These are phyloP conservation scores for Fagus crenata DNA, from an alignment of 306 rosid genomes.

Conservation along the genomic window DNA sequence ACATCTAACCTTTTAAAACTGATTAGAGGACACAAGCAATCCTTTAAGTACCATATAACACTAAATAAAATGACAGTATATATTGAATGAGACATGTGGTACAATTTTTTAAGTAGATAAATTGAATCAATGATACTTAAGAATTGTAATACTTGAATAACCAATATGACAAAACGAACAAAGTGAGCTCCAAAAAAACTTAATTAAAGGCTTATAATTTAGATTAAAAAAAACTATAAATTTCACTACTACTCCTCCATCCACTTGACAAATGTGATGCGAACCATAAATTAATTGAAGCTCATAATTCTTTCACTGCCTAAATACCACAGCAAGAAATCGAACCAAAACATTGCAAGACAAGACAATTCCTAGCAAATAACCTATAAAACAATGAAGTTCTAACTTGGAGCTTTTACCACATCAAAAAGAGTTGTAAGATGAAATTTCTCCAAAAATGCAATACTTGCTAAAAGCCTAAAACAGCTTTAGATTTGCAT, in stretches of 20 bases:
- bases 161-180: no score
- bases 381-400: neutral
- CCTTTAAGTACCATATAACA: neutral
- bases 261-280: neutral
- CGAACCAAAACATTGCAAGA: neutral
- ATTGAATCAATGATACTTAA: neutral
- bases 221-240: no score
- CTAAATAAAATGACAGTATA: no score
- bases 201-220: no score
- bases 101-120: neutral
- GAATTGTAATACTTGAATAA: neutral
- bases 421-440: neutral
- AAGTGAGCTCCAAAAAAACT: no score
- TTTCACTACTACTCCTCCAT: no score
- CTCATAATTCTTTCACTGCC: neutral
- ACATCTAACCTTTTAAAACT: slow-evolving; percentile 20
- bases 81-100: neutral
- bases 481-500: no score
- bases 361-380: neutral
- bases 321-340: neutral
- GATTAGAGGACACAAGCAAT: neutral
- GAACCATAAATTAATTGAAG: neutral
- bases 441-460: no score
- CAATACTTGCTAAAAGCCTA: no score
- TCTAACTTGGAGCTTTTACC: neutral